Evolutionary conservation across 441 rosid species (phyloP), one percentile per base, ranked within the genome.

Genomic region (Capsella rubella): DNA sequence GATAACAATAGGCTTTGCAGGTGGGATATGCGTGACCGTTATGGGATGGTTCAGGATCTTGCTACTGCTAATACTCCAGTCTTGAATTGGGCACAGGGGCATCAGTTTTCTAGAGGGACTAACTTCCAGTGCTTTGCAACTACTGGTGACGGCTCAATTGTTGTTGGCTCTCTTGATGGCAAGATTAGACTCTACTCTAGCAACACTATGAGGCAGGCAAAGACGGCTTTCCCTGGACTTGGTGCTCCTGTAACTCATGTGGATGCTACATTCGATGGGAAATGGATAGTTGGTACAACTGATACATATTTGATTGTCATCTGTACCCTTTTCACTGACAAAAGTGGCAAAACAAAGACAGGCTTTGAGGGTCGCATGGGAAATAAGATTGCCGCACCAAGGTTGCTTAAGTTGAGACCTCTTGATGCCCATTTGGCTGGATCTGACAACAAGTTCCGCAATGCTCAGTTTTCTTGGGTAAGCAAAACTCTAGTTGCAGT

Each of bases 401-500:
- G 99, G 82, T 69, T 95, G 83, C 75, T 92, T 66, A 95, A 91
- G 89, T 82, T 92, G 72, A 86, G 85, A 78, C 99, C 98, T 51
- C 59, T 92, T 43, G 98, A 91, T 72, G 87, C 98, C 6, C 93
- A 95, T 81, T 81, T 85, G 77, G 98, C 97, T 76, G 97, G 99
- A 71, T 74, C 78, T 12, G 75, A 87, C 76, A 92, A 90, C 49
- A 89, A 87, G 79, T 92, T 95, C 81, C 96, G 86, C 8, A 87
- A 84, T 67, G 96, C 97, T 78, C 98, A 95, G 75, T 95, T 95
- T 67, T 95, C 96, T 4, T 91, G 98, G 99, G 99, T 95, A 84
- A 73, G 91, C 60, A 66, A 59, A 39, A 64, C 13, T 55, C 45
- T 73, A 50, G 16, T 28, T 46, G 18, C 50, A 34, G 40, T 25